Conservation (phyloP, 1,139 yeast species). For the Blastobotrys aristatus region DNA sequence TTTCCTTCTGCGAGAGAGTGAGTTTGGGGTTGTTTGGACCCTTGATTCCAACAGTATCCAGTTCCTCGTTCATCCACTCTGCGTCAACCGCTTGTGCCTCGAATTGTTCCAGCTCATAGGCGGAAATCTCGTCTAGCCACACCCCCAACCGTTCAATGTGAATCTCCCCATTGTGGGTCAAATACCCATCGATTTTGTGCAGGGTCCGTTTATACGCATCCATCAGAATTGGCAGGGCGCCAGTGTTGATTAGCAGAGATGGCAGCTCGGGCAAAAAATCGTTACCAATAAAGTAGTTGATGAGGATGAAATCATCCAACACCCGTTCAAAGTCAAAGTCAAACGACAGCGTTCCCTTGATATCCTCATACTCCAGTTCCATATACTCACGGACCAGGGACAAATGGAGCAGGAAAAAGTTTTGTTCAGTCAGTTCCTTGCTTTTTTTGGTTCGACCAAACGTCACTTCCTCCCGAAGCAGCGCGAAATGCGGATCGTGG, state of each 20-base stretch:
- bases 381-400: conserved; percentile 87
- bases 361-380: conserved; percentile 74
- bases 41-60: conserved; percentile 73
- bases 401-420: conserved; percentile 75
- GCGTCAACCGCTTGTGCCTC: conserved; percentile 71
- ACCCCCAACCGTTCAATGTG: conserved; percentile 64
- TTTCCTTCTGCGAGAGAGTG: conserved; percentile 66
- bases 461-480: conserved; percentile 90
- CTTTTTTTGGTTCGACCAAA: conserved; percentile 64
- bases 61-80: conserved; percentile 84
- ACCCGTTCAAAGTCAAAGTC: conserved; percentile 83
- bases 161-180: conserved; percentile 77
- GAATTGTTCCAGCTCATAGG: conserved; percentile 52
- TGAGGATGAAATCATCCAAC: conserved; percentile 86
- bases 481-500: conserved; percentile 94
- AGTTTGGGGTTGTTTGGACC: conserved; percentile 43
- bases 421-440: conserved; percentile 61
- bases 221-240: conserved; percentile 87
- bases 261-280: conserved; percentile 99
- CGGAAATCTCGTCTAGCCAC: conserved; percentile 80
- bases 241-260: conserved; percentile 85
- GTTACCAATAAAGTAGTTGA: conserved; percentile 93
- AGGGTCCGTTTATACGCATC: conserved; percentile 83
- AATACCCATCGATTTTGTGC: conserved; percentile 71
- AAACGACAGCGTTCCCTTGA: conserved; percentile 55